Evolutionary conservation across 2,329 filamentous ascomycete genomes (phyloP).

Genomic region (Phyllosticta capitalensis): DNA sequence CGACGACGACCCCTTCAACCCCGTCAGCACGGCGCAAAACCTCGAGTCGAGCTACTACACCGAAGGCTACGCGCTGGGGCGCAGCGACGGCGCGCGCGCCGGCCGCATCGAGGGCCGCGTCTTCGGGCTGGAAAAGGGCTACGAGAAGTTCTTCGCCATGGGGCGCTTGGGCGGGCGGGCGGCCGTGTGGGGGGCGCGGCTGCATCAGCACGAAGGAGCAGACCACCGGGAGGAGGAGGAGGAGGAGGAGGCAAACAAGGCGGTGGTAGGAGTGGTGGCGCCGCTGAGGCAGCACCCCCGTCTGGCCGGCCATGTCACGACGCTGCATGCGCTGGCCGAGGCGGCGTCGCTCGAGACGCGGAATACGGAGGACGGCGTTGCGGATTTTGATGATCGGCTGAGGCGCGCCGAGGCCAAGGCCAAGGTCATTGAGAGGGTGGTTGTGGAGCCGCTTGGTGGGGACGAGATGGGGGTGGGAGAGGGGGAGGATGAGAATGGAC

Average conservation of each 20-base stretch:
- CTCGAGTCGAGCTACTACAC: constrained; percentile 66
- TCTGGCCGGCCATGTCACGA: constrained; percentile 65
- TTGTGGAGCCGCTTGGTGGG: constrained; percentile 19
- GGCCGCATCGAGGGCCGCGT: constrained; percentile 82
- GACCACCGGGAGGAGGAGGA: neutral
- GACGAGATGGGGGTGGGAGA: constrained; percentile 9
- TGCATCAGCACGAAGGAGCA: constrained; percentile 30
- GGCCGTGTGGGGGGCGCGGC: constrained; percentile 71
- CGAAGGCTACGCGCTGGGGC: constrained; percentile 69
- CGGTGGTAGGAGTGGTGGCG: neutral
- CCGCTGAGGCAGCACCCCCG: constrained; percentile 48
- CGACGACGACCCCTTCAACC: constrained; percentile 43
- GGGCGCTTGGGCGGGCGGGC: constrained; percentile 70
- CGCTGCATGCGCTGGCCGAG: constrained; percentile 69
- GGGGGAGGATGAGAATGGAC: constrained; percentile 13
- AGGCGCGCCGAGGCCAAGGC: constrained; percentile 75
- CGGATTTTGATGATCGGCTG: constrained; percentile 81
- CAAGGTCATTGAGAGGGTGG: constrained; percentile 71
- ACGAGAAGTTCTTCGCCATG: constrained; percentile 79
- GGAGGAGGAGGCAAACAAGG: neutral
- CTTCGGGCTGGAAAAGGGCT: constrained; percentile 85
- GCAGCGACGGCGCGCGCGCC: constrained; percentile 63
- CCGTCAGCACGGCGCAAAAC: constrained; percentile 48
- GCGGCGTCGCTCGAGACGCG: constrained; percentile 65
- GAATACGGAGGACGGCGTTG: constrained; percentile 82